A percentile compares a stretch with the other conserved stretches of the same genome.
Conservation (phyloP, 345 rosid species). For the Turnera subulata region DNA sequence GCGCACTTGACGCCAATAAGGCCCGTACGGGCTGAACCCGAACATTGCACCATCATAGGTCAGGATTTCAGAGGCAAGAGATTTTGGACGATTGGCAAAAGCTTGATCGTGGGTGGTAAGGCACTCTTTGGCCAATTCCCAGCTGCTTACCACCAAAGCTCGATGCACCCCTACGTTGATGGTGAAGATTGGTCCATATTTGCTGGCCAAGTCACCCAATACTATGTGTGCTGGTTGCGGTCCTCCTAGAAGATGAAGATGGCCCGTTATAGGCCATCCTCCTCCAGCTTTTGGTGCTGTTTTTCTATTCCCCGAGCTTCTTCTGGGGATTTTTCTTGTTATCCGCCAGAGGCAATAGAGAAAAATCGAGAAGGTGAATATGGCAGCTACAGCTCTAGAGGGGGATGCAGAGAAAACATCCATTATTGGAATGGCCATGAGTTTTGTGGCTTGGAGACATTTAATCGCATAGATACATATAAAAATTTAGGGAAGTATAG, state of each 20-base stretch:
- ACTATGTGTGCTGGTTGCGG: conserved; percentile 2
- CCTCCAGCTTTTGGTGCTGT: conserved; percentile 19
- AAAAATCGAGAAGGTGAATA: no score
- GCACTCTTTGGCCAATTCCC: conserved; percentile 29
- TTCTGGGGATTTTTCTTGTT: not conserved
- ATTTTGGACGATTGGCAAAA: conserved; percentile 26
- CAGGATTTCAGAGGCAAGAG: conserved; percentile 17
- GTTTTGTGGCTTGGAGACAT: no score
- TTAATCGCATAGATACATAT: no score
- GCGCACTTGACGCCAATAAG: conserved; percentile 36
- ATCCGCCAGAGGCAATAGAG: not conserved
- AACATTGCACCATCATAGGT: conserved; percentile 27
- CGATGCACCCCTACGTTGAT: conserved; percentile 21
- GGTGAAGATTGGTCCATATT: conserved; percentile 26
- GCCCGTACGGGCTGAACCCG: conserved; percentile 25
- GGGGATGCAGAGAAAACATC: no score
- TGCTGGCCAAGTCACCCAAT: conserved; percentile 24
- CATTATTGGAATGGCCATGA: no score
- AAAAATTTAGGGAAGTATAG: no score
- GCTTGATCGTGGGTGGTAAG: conserved; percentile 29
- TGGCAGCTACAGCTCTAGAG: no score
- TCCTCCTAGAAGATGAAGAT: conserved; percentile 30
- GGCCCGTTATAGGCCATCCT: conserved; percentile 27
- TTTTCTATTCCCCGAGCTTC: not conserved
- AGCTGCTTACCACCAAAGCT: conserved; percentile 23